Evolutionary conservation across 2,329 filamentous ascomycete species (phyloP).

Genomic region (Atkinsonella hypoxylon): DNA sequence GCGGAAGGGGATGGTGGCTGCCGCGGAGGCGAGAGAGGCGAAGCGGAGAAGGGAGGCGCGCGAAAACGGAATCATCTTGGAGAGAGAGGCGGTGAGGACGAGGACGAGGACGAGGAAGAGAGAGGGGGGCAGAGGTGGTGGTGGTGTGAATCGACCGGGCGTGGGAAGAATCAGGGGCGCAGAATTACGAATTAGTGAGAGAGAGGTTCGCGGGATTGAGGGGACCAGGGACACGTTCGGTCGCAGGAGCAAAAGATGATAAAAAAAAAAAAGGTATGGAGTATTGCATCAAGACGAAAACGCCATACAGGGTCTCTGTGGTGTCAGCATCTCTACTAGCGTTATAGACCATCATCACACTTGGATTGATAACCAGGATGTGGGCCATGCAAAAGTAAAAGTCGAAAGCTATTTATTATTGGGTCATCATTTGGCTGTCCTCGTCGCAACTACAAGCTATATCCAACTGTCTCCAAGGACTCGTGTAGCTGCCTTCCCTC

Average conservation of each 20-base stretch:
- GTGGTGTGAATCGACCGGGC: slow-evolving; percentile 60
- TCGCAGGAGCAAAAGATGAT: slow-evolving; percentile 21
- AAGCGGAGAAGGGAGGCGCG: slow-evolving; percentile 66
- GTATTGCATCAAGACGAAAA: too few relatives aligned
- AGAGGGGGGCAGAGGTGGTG: slow-evolving; percentile 37
- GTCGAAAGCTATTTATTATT: background rate
- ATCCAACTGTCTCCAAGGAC: background rate
- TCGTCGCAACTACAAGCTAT: background rate
- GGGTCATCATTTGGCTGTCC: slow-evolving; percentile 11
- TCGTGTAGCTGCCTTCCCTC: background rate
- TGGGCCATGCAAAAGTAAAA: too few relatives aligned
- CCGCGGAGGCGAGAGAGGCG: slow-evolving; percentile 52
- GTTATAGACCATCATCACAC: too few relatives aligned
- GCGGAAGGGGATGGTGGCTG: slow-evolving; percentile 69
- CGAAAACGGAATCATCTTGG: slow-evolving; percentile 85
- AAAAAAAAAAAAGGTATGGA: background rate
- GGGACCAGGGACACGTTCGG: slow-evolving; percentile 35
- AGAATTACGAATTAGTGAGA: slow-evolving; percentile 64
- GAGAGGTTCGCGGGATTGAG: slow-evolving; percentile 63
- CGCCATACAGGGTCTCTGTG: too few relatives aligned
- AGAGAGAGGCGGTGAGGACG: slow-evolving; percentile 37
- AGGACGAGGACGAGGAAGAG: slow-evolving; percentile 26
- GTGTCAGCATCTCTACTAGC: too few relatives aligned
- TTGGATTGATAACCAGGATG: too few relatives aligned
- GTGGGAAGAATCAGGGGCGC: slow-evolving; percentile 74